Evolutionary conservation across 2,329 filamentous ascomycete species (phyloP), one percentile per base, ranked within the genome.

Genomic region (Emericellopsis cladophorae): DNA sequence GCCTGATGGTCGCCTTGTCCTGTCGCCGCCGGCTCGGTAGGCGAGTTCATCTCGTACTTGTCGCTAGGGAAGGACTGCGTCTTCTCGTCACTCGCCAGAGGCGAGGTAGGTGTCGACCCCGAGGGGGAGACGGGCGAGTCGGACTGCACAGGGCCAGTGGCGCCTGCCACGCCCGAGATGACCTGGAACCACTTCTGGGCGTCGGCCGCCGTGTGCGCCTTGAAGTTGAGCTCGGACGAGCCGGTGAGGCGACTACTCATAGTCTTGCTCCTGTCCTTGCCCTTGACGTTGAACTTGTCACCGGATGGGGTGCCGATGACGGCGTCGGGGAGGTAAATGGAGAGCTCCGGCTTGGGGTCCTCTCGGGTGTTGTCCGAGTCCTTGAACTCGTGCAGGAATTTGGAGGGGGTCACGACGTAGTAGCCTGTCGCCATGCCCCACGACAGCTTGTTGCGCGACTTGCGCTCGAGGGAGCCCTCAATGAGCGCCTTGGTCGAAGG

Each of bases 331-430:
- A 98, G 78, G 61, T 90, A 96, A 49, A 98, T 77, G 12, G 84
- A 92, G 33, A 92, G 68, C 58, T 98, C 90, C 0, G 92, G 90
- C 42, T 74, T 71, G 9, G 87, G 86, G 46, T 94, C 86, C 52
- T 76, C 64, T 37, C 72, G 70, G 40, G 72, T 50, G 54, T 79
- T 74, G 53, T 96, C 90, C 56, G 85, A 83, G 54, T 93, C 88
- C 65, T 94, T 94, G 72, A 94, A 98, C 61, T 95, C 89, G 65
- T 98, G 92, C 44, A 98, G 66, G 64, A 82, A 98, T 54, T 85
- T 87, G 43, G 84, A 76, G 0, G 87, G 84, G 0, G 88, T 94
- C 37, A 96, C 78, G 42, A 92, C 90, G 56, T 95, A 98, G 70
- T 93, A 95, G 42, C 76, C 78, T 0, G 84, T 76, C 47, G 78